Evolutionary conservation across 306 rosid species (phyloP).

Genomic region (apple (Malus domestica)): ASM211411v1 NC_041796.1:10173001-10173500

Average conservation of each 20-base stretch:
- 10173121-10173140: neutral
- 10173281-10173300: neutral
- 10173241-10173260: neutral
- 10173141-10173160: neutral
- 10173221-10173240: neutral
- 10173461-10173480: neutral
- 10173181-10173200: neutral
- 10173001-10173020: neutral
- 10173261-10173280: neutral
- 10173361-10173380: too few relatives aligned
- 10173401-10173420: neutral
- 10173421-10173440: neutral
- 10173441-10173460: neutral
- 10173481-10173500: constrained; percentile 3
- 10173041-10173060: too few relatives aligned
- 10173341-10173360: neutral
- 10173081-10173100: neutral
- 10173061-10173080: neutral
- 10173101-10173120: neutral
- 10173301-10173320: neutral
- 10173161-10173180: neutral
- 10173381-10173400: neutral
- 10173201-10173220: neutral
- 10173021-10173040: too few relatives aligned
- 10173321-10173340: too few relatives aligned